Conservation (phyloP, 73 alveolate genomes). For the Stentor roeselii region DNA sequence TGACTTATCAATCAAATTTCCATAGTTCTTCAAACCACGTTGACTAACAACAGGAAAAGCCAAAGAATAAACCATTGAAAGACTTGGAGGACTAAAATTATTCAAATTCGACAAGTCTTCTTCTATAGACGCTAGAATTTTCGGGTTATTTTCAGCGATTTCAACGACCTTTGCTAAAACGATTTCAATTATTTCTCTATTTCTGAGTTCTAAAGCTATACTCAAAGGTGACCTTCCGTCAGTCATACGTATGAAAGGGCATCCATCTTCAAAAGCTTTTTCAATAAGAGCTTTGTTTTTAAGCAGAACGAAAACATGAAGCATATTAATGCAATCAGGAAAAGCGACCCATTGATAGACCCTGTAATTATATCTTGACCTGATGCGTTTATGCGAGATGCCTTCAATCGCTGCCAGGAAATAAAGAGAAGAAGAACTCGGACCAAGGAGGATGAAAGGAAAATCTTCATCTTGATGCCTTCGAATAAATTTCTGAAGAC, state of each 20-base stretch:
- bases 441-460: neutral
- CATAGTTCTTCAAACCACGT: neutral
- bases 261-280: neutral
- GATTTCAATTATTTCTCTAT: neutral
- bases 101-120: neutral
- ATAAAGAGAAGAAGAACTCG: neutral
- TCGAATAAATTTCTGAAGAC: neutral
- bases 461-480: neutral
- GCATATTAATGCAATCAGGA: neutral
- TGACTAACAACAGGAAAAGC: neutral
- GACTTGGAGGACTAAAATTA: neutral
- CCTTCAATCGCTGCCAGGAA: neutral
- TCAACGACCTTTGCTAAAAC: neutral
- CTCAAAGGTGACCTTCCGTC: conserved; percentile 1
- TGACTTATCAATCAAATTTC: neutral
- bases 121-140: neutral
- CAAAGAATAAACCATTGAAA: neutral
- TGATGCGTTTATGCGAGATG: neutral
- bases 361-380: neutral
- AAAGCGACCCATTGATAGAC: neutral
- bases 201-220: neutral
- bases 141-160: neutral
- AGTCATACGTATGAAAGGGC: neutral
- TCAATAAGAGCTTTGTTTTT: neutral
- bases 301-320: neutral